Conservation (phyloP, 2,329 filamentous ascomycete genomes). For the Lithohypha guttulata region DNA sequence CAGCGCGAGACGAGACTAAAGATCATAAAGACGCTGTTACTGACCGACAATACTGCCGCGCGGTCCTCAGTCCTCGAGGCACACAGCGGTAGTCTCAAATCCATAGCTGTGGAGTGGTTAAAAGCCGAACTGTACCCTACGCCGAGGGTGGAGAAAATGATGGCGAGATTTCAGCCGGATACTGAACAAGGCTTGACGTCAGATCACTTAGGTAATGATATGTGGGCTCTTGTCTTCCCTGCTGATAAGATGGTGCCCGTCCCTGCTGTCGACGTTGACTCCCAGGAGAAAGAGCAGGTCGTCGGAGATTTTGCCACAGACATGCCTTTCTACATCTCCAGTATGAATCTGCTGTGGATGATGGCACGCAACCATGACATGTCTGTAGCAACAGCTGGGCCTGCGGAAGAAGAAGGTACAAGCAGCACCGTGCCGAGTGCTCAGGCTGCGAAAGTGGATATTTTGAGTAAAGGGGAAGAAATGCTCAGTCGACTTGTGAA, state of each 20-base stretch:
- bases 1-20: constrained; percentile 12
- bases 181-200: neutral
- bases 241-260: constrained; percentile 8
- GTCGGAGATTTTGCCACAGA: constrained; percentile 13
- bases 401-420: neutral
- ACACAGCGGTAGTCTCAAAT: constrained; percentile 16
- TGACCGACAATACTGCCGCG: constrained; percentile 13
- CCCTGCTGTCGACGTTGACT: neutral
- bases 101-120: constrained; percentile 22
- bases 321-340: constrained; percentile 20
- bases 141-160: neutral
- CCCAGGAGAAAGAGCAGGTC: neutral
- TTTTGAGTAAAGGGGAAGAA: neutral
- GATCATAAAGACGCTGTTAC: constrained; percentile 18
- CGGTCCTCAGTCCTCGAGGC: constrained; percentile 8
- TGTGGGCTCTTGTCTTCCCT: constrained; percentile 16
- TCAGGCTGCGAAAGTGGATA: neutral
- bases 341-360: constrained; percentile 18
- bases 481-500: constrained; percentile 5
- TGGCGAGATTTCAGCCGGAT: neutral
- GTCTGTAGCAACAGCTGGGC: too few relatives aligned
- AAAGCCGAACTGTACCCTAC: constrained; percentile 17
- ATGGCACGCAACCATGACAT: neutral
- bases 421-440: too few relatives aligned
- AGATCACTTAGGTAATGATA: neutral